A percentile compares a stretch with the other conserved stretches of the same genome.
phyloP scores from a whole-genome alignment of 2,329 filamentous ascomycete genomes.

The Aphanocladium album region DNA sequence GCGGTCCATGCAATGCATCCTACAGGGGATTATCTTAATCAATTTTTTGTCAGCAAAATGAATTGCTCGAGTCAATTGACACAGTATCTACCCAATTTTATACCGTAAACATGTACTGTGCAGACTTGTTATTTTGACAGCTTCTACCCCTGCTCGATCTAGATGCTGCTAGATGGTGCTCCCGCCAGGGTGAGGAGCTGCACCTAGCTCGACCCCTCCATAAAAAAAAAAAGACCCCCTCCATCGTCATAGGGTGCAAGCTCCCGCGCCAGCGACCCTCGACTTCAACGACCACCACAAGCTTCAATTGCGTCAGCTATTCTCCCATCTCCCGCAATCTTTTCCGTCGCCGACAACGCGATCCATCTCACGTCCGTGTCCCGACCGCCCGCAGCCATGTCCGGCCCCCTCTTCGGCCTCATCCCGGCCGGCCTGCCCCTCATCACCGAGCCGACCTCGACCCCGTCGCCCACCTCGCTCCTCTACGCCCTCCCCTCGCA shows the following conservation, averaged over 20 bases:
- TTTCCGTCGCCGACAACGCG: no score
- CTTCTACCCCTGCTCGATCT: background rate
- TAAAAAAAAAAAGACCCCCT: background rate
- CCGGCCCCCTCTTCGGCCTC: conserved; percentile 50
- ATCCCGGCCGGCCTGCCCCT: conserved; percentile 56
- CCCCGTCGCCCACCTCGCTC: conserved; percentile 50
- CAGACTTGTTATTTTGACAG: background rate
- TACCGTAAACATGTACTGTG: background rate
- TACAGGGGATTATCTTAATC: no score
- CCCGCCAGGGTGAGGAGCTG: background rate
- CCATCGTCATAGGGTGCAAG: background rate
- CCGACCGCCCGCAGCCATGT: conserved; percentile 25
- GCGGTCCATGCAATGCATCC: no score
- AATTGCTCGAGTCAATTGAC: no score
- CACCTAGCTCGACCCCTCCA: no score
- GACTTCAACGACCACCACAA: background rate
- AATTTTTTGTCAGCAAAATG: no score
- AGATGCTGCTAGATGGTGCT: conserved; percentile 1
- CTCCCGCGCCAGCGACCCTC: no score
- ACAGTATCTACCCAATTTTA: no score
- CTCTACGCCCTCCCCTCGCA: conserved; percentile 46
- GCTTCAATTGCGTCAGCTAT: background rate
- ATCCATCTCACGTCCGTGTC: no score
- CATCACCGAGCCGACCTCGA: conserved; percentile 49
- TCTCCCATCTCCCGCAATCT: no score